Evolutionary conservation across 192 early-diverging fungal species (phyloP).

Genomic region (Obelidium mucronatum): DNA sequence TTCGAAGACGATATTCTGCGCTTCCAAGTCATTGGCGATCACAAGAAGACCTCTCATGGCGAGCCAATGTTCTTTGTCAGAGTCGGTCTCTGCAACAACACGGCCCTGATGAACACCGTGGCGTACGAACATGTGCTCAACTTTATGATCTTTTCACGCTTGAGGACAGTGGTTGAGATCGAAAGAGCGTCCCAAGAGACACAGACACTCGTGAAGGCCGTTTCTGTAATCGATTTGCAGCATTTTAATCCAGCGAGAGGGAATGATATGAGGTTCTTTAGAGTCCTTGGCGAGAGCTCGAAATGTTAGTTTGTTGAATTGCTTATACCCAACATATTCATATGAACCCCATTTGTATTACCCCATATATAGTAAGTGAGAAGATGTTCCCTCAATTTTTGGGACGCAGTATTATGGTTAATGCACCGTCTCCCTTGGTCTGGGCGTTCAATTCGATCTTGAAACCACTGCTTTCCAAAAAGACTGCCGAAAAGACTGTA

Average conservation of each 20-base stretch:
- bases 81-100: conserved; percentile 18
- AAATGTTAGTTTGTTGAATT: too few species aligned
- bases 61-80: conserved; percentile 22
- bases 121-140: conserved; percentile 7
- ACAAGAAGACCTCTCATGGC: conserved; percentile 1
- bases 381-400: conserved; percentile 19
- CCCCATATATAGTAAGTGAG: too few species aligned
- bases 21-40: conserved; percentile 20
- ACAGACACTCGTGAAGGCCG: background rate
- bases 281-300: background rate
- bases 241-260: background rate
- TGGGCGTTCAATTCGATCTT: conserved; percentile 6
- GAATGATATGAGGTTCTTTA: background rate
- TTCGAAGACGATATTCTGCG: background rate
- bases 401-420: background rate
- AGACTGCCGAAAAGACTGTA: conserved; percentile 7
- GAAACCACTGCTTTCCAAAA: conserved; percentile 14
- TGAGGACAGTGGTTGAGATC: background rate
- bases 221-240: background rate
- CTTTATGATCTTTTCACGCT: background rate
- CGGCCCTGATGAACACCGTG: conserved; percentile 9
- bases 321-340: too few species aligned
- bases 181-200: background rate
- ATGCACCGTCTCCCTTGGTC: background rate
- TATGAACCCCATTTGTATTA: too few species aligned